Evolutionary conservation across 805 yeast genomes (phyloP), one percentile per base, ranked within the genome.

Genomic region (Priceomyces medius): DNA sequence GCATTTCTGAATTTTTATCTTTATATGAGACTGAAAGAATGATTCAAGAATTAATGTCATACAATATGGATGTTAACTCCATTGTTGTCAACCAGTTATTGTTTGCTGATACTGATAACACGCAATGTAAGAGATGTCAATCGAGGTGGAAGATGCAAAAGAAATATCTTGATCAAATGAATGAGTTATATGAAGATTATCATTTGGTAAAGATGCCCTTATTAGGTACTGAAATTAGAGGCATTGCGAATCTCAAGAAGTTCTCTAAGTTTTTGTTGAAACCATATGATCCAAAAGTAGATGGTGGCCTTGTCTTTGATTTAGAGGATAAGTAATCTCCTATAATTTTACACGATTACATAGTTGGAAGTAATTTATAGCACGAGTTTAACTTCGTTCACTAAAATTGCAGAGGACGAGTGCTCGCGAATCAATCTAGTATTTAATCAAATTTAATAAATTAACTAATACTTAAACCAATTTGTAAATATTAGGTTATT

Each of bases 21-120:
- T 73, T 93, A 36, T 93, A 93, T 65, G 99, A 93, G 67, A 91
- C 98, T 14, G 99, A 93, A 70, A 83, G 99, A 69, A 80, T 93
- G 82, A 87, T 93, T 52, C 99, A 93, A 71, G 99, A 93, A 63
- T 79, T 93, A 62, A 85, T 89, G 67, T 81, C 91, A 41, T 93
- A 88, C 67, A 86, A 89, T 51, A 93, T 93, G 84, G 99, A 93
- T 64, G 96, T 95, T 48, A 91, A 89, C 65, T 85, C 97, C 28
- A 93, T 93, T 56, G 90, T 93, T 48, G 96, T 95, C 40, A 93
- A 93, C 69, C 99, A 93, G 68, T 76, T 93, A 50, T 72, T 93
- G 46, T 87, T 85, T 67, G 93, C 97, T n/a, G 83, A 80, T 41
- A 85, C 77, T 41, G 83, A 79, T 36, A 87, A 80, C 49, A 77